Evolutionary conservation across 169 alveolate genomes (phyloP).

Genomic region (Plasmodium cynomolgi): DNA sequence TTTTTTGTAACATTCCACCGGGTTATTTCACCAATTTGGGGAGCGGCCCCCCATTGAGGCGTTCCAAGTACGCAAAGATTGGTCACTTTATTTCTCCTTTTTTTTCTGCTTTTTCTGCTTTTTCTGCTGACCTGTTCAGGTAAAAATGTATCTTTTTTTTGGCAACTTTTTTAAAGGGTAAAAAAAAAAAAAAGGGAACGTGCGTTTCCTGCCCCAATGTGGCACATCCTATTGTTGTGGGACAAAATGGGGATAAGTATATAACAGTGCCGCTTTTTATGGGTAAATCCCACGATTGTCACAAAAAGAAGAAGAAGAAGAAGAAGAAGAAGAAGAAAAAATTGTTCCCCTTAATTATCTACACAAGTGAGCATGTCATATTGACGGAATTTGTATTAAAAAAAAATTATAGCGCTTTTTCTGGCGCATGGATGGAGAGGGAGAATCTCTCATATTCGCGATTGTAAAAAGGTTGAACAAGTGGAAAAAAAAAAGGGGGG

Average conservation of each 20-base stretch:
- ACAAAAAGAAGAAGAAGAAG: no score
- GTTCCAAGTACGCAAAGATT: no score
- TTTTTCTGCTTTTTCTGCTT: neutral
- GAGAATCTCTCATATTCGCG: neutral
- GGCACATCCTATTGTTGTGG: neutral
- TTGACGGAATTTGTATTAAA: neutral
- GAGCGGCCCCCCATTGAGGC: no score
- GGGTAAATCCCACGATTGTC: neutral
- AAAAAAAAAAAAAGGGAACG: neutral
- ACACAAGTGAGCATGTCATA: neutral
- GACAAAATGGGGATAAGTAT: neutral
- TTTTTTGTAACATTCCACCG: no score
- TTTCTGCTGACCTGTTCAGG: constrained; percentile 19
- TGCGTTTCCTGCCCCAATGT: neutral
- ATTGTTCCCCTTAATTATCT: neutral
- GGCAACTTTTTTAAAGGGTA: neutral
- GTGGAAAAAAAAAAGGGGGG: neutral
- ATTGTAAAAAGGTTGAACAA: neutral
- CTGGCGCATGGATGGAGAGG: neutral
- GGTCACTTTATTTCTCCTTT: no score
- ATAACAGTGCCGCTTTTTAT: neutral
- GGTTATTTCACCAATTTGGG: no score
- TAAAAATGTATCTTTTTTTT: neutral
- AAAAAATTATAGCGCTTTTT: neutral
- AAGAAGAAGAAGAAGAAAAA: no score